These are phyloP conservation scores for Schizophyllum commune DNA, from an alignment of 1,284 basidiomycete species.

Conservation along the genomic window DNA sequence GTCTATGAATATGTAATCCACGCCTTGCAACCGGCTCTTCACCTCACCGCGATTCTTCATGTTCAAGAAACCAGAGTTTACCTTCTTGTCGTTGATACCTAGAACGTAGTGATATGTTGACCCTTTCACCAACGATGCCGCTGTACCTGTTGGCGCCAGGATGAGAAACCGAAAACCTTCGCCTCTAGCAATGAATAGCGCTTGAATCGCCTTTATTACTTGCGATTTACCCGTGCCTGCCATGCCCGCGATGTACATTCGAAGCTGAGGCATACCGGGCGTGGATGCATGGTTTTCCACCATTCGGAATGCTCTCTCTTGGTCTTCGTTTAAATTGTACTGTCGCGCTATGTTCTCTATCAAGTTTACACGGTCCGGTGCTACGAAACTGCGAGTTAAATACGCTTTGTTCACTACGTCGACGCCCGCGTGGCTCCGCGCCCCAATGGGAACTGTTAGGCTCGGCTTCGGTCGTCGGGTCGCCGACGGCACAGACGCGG, in stretches of 20 bases:
- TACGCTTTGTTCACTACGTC: not conserved
- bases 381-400: no score
- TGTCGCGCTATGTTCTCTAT: not conserved
- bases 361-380: not conserved
- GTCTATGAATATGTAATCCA: slow-evolving; percentile 19
- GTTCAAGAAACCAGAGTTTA: no score
- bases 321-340: slow-evolving; percentile 21
- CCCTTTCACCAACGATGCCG: slow-evolving; percentile 28
- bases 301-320: slow-evolving; percentile 25
- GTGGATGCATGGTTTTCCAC: slow-evolving; percentile 21
- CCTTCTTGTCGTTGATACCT: slow-evolving; percentile 16
- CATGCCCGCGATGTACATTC: slow-evolving; percentile 31
- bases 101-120: slow-evolving; percentile 31
- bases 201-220: slow-evolving; percentile 19
- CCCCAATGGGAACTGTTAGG: not conserved
- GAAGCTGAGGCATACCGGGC: slow-evolving; percentile 14
- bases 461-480: not conserved
- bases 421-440: not conserved
- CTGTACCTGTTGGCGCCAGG: slow-evolving; percentile 30
- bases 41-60: not conserved
- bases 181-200: slow-evolving; percentile 18
- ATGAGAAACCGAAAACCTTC: slow-evolving; percentile 21
- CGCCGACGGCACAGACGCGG: not conserved
- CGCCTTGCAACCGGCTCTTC: slow-evolving; percentile 10
- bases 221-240: slow-evolving; percentile 30